Evolutionary conservation across 2,329 filamentous ascomycete species (phyloP).

Genomic region (Colletotrichum simmondsii): DNA sequence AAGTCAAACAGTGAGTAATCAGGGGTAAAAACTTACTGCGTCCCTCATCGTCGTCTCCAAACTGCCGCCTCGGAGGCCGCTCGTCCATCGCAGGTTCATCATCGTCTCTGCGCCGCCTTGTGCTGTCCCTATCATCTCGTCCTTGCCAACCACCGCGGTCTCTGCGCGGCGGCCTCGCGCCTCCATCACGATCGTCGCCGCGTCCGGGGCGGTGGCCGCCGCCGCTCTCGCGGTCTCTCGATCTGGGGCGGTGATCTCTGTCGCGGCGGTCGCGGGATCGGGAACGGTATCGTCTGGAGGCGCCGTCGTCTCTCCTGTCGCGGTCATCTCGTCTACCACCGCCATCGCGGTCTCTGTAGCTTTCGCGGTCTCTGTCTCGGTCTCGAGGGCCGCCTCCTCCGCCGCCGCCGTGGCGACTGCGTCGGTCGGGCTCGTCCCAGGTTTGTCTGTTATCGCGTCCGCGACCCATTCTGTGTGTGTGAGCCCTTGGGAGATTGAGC

Average conservation of each 20-base stretch:
- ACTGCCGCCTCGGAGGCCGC: constrained; percentile 37
- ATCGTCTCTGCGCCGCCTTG: constrained; percentile 38
- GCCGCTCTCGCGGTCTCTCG: constrained; percentile 47
- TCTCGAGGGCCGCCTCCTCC: constrained; percentile 43
- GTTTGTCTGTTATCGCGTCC: constrained; percentile 65
- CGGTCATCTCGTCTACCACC: constrained; percentile 41
- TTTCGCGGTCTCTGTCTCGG: constrained; percentile 36
- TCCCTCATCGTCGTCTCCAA: constrained; percentile 34
- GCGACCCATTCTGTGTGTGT: constrained; percentile 12
- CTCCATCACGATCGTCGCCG: constrained; percentile 46
- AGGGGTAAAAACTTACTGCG: constrained; percentile 12
- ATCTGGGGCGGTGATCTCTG: constrained; percentile 37
- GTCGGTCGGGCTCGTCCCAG: constrained; percentile 67
- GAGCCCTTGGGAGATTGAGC: background rate
- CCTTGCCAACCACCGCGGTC: constrained; percentile 48
- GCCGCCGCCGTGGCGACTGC: constrained; percentile 43
- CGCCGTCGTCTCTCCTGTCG: constrained; percentile 31
- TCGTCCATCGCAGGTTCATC: constrained; percentile 30
- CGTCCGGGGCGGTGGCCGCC: constrained; percentile 40
- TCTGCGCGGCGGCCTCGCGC: constrained; percentile 45
- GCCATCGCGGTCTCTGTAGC: constrained; percentile 42
- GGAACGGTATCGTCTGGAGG: constrained; percentile 44
- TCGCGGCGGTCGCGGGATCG: constrained; percentile 47
- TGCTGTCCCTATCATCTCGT: constrained; percentile 29
- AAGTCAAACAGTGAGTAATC: too few relatives aligned